These are phyloP conservation scores for Exophiala calicioides DNA, from an alignment of 2,329 filamentous ascomycete species.

Conservation along the genomic window DNA sequence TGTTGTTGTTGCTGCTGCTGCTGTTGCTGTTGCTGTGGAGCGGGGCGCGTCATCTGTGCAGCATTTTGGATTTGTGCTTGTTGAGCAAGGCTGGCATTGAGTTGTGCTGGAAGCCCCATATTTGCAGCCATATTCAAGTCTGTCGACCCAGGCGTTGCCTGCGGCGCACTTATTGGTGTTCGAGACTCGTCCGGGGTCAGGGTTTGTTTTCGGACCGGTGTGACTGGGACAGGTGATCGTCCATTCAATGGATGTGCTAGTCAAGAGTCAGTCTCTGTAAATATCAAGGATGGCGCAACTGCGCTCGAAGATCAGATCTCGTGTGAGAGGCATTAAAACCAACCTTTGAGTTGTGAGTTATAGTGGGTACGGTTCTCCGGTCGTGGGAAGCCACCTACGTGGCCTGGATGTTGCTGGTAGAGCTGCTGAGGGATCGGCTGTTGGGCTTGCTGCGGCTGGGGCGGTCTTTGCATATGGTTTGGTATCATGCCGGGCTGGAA, in stretches of 20 bases:
- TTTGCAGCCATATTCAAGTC: constrained; percentile 19
- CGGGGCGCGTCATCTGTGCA: constrained; percentile 20
- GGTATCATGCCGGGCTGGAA: constrained; percentile 26
- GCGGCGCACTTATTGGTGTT: constrained; percentile 9
- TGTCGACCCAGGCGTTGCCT: background rate
- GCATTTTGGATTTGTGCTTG: constrained; percentile 29
- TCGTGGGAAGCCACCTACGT: constrained; percentile 16
- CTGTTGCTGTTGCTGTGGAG: constrained; percentile 13
- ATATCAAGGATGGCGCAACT: background rate
- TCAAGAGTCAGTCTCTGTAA: constrained; percentile 5
- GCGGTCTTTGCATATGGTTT: constrained; percentile 21
- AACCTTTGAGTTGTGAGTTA: constrained; percentile 20
- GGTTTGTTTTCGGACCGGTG: constrained; percentile 24
- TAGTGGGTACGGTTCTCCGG: constrained; percentile 10
- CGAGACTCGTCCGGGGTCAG: constrained; percentile 13
- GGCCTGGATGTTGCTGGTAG: constrained; percentile 29
- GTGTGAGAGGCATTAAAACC: constrained; percentile 4
- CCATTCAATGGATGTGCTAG: constrained; percentile 23
- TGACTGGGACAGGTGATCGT: constrained; percentile 24
- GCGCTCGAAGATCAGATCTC: background rate
- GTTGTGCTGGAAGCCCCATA: constrained; percentile 16
- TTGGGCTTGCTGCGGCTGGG: constrained; percentile 25
- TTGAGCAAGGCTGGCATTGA: constrained; percentile 23
- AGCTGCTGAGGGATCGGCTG: constrained; percentile 22
- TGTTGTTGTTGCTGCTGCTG: constrained; percentile 8